A percentile compares a stretch with the other conserved stretches of the same genome.
Conservation (phyloP, 139 green algal species). For the Chlorella sorokiniana region DNA sequence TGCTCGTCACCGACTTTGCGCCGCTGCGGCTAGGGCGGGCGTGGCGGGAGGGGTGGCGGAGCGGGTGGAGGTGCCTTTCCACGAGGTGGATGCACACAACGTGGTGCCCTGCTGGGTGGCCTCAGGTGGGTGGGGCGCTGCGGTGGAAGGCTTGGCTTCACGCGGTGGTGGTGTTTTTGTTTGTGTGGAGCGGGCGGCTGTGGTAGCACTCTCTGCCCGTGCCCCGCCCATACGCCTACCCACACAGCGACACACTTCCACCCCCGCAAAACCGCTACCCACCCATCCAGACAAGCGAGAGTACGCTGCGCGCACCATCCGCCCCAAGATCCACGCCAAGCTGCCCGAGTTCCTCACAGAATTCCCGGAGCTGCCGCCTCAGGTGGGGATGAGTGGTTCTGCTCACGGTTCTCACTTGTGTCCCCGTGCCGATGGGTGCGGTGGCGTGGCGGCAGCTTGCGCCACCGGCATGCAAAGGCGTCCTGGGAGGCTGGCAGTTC, state of each 20-base stretch:
- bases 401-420: neutral
- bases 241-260: neutral
- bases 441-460: neutral
- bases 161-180: too few species aligned
- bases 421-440: neutral
- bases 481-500: too few species aligned
- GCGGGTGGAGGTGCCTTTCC: slow-evolving; percentile 54
- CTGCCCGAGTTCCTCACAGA: slow-evolving; percentile 85
- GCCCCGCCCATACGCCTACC: neutral
- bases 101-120: slow-evolving; percentile 92
- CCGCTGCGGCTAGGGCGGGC: slow-evolving; percentile 75
- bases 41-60: slow-evolving; percentile 65
- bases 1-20: slow-evolving; percentile 92
- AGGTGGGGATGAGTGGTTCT: slow-evolving; percentile 8
- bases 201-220: too few species aligned
- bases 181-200: too few species aligned
- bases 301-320: slow-evolving; percentile 88
- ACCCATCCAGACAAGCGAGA: slow-evolving; percentile 93
- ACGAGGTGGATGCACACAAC: slow-evolving; percentile 98
- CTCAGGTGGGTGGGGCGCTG: slow-evolving; percentile 17
- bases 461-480: too few species aligned
- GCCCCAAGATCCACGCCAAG: slow-evolving; percentile 86
- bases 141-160: neutral
- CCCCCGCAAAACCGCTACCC: slow-evolving; percentile 6
- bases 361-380: slow-evolving; percentile 51